Evolutionary conservation across 495 filamentous ascomycete genomes (phyloP).

Genomic region (Sabuloglossum arenarium): DNA sequence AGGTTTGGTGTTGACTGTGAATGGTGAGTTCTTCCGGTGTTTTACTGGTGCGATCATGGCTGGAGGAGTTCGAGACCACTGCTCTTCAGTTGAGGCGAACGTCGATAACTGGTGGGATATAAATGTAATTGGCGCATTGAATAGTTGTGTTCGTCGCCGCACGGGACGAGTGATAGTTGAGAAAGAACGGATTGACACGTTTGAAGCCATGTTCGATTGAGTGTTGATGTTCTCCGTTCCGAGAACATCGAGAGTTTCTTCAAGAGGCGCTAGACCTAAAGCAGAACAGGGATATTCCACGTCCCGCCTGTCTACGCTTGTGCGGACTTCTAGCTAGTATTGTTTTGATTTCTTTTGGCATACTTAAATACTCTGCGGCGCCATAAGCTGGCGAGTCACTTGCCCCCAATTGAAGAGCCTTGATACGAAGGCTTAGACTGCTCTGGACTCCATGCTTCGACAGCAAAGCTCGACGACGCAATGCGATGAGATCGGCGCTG

Average conservation of each 20-base stretch:
- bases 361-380: neutral
- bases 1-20: conserved; percentile 53
- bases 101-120: neutral
- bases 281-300: neutral
- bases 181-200: neutral
- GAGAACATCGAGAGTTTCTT: neutral
- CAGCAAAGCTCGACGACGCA: neutral
- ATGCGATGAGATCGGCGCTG: neutral
- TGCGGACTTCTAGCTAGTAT: neutral
- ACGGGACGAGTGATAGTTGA: neutral
- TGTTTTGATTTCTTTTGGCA: neutral
- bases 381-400: neutral
- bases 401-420: neutral
- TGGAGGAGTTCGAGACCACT: conserved; percentile 66
- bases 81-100: neutral
- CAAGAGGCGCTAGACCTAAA: neutral
- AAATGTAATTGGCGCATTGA: neutral
- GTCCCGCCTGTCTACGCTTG: no score
- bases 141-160: conserved; percentile 2
- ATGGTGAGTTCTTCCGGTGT: conserved; percentile 20
- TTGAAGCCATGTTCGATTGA: neutral
- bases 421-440: neutral
- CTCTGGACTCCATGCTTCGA: neutral
- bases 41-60: conserved; percentile 54
- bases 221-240: neutral